Evolutionary conservation across 1,284 basidiomycete genomes (phyloP).

Genomic region (Laetiporus sulphureus): DNA sequence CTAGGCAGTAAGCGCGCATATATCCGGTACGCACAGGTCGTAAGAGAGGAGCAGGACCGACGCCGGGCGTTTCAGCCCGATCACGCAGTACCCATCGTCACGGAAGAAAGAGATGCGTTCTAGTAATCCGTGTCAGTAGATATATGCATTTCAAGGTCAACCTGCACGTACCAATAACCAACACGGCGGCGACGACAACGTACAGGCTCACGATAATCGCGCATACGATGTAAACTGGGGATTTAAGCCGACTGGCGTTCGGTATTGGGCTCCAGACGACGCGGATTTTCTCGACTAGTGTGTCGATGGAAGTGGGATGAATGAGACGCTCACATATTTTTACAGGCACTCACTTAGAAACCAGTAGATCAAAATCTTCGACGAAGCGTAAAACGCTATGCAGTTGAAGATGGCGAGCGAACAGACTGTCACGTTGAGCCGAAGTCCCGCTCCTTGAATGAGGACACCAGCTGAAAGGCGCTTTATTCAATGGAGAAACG

Average conservation of each 20-base stretch:
- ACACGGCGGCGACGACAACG: constrained; percentile 24
- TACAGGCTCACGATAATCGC: constrained; percentile 26
- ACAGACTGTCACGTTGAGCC: constrained; percentile 25
- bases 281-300: constrained; percentile 30
- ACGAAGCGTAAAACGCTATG: constrained; percentile 32
- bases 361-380: constrained; percentile 33
- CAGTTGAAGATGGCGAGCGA: constrained; percentile 30
- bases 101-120: constrained; percentile 31
- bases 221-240: constrained; percentile 31
- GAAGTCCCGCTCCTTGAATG: constrained; percentile 32
- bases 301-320: constrained; percentile 7
- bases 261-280: constrained; percentile 27
- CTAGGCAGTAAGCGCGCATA: background rate
- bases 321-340: too few species aligned
- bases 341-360: constrained; percentile 30
- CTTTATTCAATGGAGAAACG: constrained; percentile 1
- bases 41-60: constrained; percentile 35
- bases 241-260: constrained; percentile 20
- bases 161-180: constrained; percentile 26
- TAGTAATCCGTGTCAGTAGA: constrained; percentile 8
- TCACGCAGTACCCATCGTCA: constrained; percentile 33
- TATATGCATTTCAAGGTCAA: background rate
- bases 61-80: constrained; percentile 34
- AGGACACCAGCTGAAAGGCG: constrained; percentile 26
- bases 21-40: constrained; percentile 29